Evolutionary conservation across 768 basidiomycete genomes (phyloP).

Genomic region (Pleurotus eryngii): DNA sequence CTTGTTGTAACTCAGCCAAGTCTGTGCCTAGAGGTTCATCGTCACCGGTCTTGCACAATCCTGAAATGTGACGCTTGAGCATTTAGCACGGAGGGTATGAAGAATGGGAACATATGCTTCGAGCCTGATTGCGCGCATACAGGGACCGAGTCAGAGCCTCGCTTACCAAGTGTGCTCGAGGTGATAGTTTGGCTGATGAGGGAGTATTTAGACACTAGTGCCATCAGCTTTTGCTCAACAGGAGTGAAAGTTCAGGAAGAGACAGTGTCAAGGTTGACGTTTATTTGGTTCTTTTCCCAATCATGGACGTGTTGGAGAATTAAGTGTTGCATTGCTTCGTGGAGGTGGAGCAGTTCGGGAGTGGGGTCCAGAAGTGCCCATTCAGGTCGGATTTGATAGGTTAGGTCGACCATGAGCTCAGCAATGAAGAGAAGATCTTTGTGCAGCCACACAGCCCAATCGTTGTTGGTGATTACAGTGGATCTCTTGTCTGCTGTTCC

Average conservation of each 20-base stretch:
- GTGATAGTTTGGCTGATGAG: neutral
- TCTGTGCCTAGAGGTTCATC: no score
- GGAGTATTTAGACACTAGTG: neutral
- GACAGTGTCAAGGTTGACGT: neutral
- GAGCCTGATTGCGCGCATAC: neutral
- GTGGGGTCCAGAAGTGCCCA: neutral
- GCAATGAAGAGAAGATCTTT: neutral
- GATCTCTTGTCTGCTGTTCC: no score
- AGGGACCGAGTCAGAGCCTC: neutral
- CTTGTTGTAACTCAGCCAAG: no score
- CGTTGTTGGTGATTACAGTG: no score
- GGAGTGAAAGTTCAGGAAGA: neutral
- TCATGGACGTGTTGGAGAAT: neutral
- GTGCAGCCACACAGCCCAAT: neutral
- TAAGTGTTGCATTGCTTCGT: slow-evolving; percentile 7
- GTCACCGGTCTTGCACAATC: no score
- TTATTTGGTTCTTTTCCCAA: neutral
- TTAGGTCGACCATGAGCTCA: neutral
- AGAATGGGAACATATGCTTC: neutral
- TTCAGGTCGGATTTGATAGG: neutral
- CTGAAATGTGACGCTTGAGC: no score
- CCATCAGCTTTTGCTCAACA: neutral
- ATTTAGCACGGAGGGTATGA: no score
- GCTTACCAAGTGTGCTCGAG: neutral
- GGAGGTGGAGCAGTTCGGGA: neutral